Conservation (phyloP, 768 basidiomycete species). For the Boletellus ananas region DNA sequence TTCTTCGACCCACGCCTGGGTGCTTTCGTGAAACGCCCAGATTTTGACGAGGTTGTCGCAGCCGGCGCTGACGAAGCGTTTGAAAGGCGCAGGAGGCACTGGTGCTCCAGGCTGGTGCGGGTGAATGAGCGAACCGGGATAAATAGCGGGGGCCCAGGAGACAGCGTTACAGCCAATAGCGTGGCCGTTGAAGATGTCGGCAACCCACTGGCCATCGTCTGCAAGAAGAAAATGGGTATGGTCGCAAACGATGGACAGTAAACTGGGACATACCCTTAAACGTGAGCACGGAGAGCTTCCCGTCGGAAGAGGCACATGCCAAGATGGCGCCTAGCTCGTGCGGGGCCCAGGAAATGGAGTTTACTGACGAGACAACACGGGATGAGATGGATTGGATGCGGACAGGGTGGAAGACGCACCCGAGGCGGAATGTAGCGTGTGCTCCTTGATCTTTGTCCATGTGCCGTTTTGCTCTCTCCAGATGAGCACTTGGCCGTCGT, state of each 20-base stretch:
- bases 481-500: constrained; percentile 96
- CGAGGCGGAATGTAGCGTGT: constrained; percentile 88
- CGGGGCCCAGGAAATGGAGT: constrained; percentile 98
- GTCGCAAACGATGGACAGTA: not conserved
- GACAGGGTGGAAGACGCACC: constrained; percentile 46
- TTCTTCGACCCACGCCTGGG: constrained; percentile 87
- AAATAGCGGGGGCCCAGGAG: constrained; percentile 92
- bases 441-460: constrained; percentile 96
- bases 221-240: not conserved
- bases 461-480: constrained; percentile 89
- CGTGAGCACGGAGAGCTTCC: constrained; percentile 91
- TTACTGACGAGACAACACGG: constrained; percentile 52
- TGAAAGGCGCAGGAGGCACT: constrained; percentile 54
- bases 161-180: constrained; percentile 96
- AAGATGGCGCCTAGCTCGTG: constrained; percentile 96
- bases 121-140: constrained; percentile 79
- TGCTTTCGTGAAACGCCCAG: constrained; percentile 86
- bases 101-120: constrained; percentile 49
- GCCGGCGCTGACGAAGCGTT: constrained; percentile 92
- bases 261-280: constrained; percentile 81
- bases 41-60: constrained; percentile 95
- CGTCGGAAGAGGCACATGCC: constrained; percentile 95
- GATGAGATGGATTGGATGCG: not conserved
- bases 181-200: constrained; percentile 92
- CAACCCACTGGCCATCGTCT: constrained; percentile 98